These are phyloP conservation scores for Botrytis elliptica DNA, from an alignment of 2,329 filamentous ascomycete genomes.

Conservation along the genomic window DNA sequence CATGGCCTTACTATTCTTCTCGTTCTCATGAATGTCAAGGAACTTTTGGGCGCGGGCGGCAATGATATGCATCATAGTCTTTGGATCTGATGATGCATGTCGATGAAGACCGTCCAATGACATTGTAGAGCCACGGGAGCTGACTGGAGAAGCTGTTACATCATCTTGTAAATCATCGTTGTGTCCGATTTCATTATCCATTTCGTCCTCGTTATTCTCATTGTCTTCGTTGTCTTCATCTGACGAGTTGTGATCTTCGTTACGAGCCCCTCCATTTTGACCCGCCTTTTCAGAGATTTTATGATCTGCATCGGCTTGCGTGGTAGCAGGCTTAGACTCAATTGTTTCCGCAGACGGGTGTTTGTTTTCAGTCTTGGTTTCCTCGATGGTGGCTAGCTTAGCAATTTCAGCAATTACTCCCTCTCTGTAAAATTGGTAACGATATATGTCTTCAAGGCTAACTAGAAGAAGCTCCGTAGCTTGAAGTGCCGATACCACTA, in stretches of 20 bases:
- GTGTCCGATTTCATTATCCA: conserved; percentile 46
- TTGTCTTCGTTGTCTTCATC: conserved; percentile 40
- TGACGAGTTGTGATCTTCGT: conserved; percentile 50
- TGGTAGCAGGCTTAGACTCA: conserved; percentile 32
- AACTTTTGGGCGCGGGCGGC: conserved; percentile 77
- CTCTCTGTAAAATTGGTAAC: conserved; percentile 95
- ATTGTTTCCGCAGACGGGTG: conserved; percentile 26
- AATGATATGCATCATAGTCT: conserved; percentile 70
- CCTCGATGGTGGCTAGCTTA: conserved; percentile 61
- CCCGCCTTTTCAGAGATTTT: conserved; percentile 36
- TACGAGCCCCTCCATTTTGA: conserved; percentile 41
- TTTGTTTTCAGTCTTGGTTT: conserved; percentile 25
- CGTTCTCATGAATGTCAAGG: conserved; percentile 76
- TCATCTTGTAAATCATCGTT: conserved; percentile 54
- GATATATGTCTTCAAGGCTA: conserved; percentile 82
- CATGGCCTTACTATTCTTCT: conserved; percentile 68
- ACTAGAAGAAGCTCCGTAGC: conserved; percentile 85
- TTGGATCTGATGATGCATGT: conserved; percentile 48
- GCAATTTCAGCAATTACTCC: conserved; percentile 90
- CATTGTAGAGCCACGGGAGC: conserved; percentile 64
- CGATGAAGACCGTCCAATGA: conserved; percentile 57
- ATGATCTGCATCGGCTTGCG: conserved; percentile 38
- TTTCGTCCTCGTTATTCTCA: conserved; percentile 46
- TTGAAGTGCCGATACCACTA: conserved; percentile 85
- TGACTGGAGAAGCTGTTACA: conserved; percentile 37